Evolutionary conservation across 352 stramenopile species (phyloP).

Genomic region (Globisporangium okanoganense): DNA sequence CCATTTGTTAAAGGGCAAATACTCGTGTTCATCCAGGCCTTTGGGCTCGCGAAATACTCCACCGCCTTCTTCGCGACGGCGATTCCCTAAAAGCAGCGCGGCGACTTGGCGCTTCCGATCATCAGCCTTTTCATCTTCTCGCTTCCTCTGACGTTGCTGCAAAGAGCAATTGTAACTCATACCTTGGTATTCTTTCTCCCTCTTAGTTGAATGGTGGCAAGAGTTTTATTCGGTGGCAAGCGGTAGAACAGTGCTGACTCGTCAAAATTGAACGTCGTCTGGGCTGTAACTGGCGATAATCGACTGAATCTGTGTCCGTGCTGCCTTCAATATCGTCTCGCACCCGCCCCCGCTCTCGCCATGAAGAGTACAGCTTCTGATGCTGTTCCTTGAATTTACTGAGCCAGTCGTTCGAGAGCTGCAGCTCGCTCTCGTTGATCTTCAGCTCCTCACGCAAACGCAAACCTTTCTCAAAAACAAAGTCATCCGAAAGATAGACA

Average conservation of each 20-base stretch:
- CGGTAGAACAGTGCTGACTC: neutral
- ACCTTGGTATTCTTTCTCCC: neutral
- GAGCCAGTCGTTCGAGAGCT: neutral
- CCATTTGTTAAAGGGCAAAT: slow-evolving; percentile 5
- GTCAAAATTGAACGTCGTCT: slow-evolving; percentile 2
- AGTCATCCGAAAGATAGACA: slow-evolving; percentile 1
- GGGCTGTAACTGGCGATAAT: slow-evolving; percentile 2
- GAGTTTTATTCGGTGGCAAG: neutral
- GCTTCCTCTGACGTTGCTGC: neutral
- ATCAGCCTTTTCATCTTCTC: neutral
- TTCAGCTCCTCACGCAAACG: neutral
- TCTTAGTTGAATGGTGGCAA: neutral
- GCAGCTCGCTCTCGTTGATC: slow-evolving; percentile 2
- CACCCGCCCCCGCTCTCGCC: neutral
- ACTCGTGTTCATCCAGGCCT: neutral
- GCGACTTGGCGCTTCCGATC: neutral
- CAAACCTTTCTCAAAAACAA: slow-evolving; percentile 3
- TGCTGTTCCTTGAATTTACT: slow-evolving; percentile 1
- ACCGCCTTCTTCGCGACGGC: neutral
- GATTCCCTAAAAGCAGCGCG: neutral
- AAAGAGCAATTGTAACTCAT: neutral
- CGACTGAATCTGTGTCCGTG: neutral
- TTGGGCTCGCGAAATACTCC: slow-evolving; percentile 2
- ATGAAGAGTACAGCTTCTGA: neutral
- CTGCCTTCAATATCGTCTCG: neutral